Evolutionary conservation across 306 rosid genomes (phyloP), one percentile per base, ranked within the genome.

Genomic region (Rubus idaeus): DNA sequence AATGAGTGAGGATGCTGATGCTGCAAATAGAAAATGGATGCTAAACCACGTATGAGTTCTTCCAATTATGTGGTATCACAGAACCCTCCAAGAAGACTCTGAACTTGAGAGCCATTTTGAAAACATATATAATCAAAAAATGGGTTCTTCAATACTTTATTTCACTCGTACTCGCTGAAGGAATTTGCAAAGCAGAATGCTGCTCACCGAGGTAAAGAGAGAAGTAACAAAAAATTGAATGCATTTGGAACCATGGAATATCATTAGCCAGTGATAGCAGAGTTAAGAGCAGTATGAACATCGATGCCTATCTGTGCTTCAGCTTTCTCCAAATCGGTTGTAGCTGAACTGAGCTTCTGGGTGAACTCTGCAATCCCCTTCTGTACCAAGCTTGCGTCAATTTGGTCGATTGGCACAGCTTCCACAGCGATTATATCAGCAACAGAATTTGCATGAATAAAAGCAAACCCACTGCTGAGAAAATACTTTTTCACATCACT

Each of bases 231-330:
- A 70, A 30, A 10, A 1, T 12, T 46, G 57, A 69, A 3, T 63
- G 21, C 5, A 37, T 62, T 44, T 4, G n/a, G 74, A 50, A 47
- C 23, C 44, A 50, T 0, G 4, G 16, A 5, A 50, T 41, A 9
- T 73, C 12, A 73, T 73, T 83, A 92, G 86, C 90, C 97, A 39
- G 90, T 1, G 37, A 95, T 84, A 49, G 97, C 90, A 3, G 88
- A 30, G 79, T 89, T 92, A 71, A 95, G 90, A 35, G 99, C 96
- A 21, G 96, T 92, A 60, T 95, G 97, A 61, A 95, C 90, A 42
- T 92, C 99, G 30, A 95, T 87, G 57, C 97, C 97, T 42, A 95
- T 95, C 80, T 95, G 99, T 60, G 97, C 97, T 77, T 95, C 97
- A 10, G 99, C 97, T 85, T 90, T 95, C 96, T 95, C 99, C 87